Evolutionary conservation across 2,329 filamentous ascomycete species (phyloP), one percentile per base, ranked within the genome.

Genomic region (Bipolaris bicolor): DNA sequence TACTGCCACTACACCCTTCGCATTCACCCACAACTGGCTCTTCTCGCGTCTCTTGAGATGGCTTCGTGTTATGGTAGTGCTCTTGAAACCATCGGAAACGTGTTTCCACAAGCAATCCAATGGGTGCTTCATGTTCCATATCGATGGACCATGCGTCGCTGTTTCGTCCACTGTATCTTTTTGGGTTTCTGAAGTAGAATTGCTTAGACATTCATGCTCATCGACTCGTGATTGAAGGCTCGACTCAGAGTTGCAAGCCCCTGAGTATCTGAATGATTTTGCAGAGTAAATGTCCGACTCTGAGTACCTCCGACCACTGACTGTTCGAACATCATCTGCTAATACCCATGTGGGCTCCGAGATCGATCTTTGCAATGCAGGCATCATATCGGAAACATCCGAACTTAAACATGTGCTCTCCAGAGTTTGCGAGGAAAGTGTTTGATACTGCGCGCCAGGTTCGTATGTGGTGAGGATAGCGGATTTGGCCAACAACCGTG

Each of bases 401-500:
- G 67, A 53, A 36, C 68, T 64, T 43, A 73, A 72, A 33, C 59
- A 54, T 10, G 71, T 7, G 22, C 26, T 13, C 5, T 31, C 43
- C 41, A 7, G 11, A 18, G 31, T 13, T 29, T 29, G 26, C 6
- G 13, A 24, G n/a, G 3, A 34, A 22, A 33, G 49, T 13, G 15
- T 48, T 22, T 39, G 51, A 13, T 60, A 44, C 46, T 75, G 73
- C 26, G 59, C 45, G 9, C 61, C 65, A 15, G 68, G 55, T 37
- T 70, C 65, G 50, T 76, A 75, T 36, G 59, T 57, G 4, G 71
- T 72, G 20, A 74, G 55, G 3, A 62, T 40, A 46, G 66, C 72
- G 22, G 61, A 62, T 49, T 70, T 75, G 3, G 65, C 65, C 9
- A 70, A 45, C 60, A 76, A 45, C 3, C 61, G 63, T 3, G 64